Evolutionary conservation across 345 rosid genomes (phyloP).

Genomic region (Lepidium aucheri): DNA sequence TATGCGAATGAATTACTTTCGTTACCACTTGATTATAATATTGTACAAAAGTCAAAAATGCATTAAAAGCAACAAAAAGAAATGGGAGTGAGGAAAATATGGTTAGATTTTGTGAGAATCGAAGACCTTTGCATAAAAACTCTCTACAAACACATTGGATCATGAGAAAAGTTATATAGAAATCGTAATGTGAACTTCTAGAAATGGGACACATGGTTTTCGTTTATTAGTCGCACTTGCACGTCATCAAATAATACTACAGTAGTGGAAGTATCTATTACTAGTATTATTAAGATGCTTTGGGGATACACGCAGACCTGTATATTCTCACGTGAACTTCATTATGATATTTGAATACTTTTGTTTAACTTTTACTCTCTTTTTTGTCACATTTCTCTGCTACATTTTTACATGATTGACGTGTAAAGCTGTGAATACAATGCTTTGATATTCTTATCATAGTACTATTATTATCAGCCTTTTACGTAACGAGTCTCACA

Average conservation of each 20-base stretch:
- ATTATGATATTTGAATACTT: too few relatives aligned
- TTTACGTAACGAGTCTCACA: too few relatives aligned
- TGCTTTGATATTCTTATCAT: background rate
- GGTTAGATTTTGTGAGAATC: background rate
- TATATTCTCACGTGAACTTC: too few relatives aligned
- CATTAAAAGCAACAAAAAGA: constrained; percentile 3
- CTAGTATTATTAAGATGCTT: too few relatives aligned
- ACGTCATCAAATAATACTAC: too few relatives aligned
- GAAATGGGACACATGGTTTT: background rate
- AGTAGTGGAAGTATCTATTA: too few relatives aligned
- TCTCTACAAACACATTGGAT: constrained; percentile 20
- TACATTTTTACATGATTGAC: background rate
- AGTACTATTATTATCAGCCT: background rate
- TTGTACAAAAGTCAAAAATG: background rate
- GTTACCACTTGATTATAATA: too few relatives aligned
- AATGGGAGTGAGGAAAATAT: background rate
- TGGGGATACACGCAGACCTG: too few relatives aligned
- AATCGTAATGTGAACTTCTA: constrained; percentile 14
- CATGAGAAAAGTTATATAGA: background rate
- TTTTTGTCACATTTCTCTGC: background rate
- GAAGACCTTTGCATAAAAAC: background rate
- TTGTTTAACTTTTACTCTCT: background rate
- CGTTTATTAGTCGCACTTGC: too few relatives aligned
- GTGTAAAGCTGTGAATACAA: background rate
- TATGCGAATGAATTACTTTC: too few relatives aligned